A percentile compares a stretch with the other conserved stretches of the same genome.
These are phyloP conservation scores for Penicilliopsis zonata DNA, from an alignment of 495 filamentous ascomycete species.

Conservation along the genomic window DNA sequence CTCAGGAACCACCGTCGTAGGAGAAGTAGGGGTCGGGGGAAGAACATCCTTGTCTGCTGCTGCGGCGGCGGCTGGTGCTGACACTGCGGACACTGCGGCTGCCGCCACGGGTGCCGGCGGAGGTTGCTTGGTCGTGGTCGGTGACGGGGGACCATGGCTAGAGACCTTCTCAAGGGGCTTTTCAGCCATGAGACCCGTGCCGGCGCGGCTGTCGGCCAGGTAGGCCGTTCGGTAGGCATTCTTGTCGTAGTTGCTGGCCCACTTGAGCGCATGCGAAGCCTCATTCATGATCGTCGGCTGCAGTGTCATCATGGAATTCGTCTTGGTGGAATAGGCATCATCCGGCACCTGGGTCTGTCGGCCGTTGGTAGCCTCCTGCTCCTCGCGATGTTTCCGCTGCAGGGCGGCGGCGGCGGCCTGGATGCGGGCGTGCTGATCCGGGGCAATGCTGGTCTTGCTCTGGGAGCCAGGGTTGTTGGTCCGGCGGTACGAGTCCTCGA, in stretches of 20 bases:
- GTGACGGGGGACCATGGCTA: conserved; percentile 7
- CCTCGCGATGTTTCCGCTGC: conserved; percentile 54
- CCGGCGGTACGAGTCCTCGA: conserved; percentile 40
- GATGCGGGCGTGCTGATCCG: conserved; percentile 86
- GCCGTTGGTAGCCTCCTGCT: conserved; percentile 33
- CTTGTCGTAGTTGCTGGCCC: conserved; percentile 68
- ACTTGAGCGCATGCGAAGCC: conserved; percentile 88
- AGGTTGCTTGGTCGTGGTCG: conserved; percentile 13
- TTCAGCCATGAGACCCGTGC: conserved; percentile 40
- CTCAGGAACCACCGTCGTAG: conserved; percentile 7
- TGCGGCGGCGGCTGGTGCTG: conserved; percentile 4
- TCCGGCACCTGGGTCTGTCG: conserved; percentile 14
- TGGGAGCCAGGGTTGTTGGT: conserved; percentile 36
- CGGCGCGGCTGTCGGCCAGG: conserved; percentile 56
- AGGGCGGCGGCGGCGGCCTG: conserved; percentile 79
- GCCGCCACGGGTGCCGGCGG: conserved; percentile 20
- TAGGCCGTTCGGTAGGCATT: conserved; percentile 72
- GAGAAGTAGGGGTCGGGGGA: conserved; percentile 1
- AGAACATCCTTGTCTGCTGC: background rate
- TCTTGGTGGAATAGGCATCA: conserved; percentile 55
- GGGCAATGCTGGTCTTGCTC: conserved; percentile 81
- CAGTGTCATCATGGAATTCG: conserved; percentile 82
- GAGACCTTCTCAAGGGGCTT: conserved; percentile 1
- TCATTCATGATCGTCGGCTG: conserved; percentile 78
- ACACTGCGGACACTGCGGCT: conserved; percentile 2